Base-by-base conservation (phyloP, 1,139 yeast genomes). In the Hyphopichia pseudoburtonii region DNA sequence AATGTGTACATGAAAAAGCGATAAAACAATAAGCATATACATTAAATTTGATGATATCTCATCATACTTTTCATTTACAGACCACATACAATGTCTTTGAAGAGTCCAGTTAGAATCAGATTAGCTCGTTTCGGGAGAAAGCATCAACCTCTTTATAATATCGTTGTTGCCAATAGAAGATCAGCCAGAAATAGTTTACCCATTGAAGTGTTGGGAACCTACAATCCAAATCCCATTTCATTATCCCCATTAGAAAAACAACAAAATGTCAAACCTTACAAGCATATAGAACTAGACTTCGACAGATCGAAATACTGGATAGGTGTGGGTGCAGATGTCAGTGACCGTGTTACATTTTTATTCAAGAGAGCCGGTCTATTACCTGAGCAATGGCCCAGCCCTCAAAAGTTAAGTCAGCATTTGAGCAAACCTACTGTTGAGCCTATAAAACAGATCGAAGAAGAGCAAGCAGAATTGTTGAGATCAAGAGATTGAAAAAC, bases 291-390 rank as follows among this genome's bases (percentile, higher is more conserved):
- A 48, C 69, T 92, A 33, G 97, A 92, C 58, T 88, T 92, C 56
- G 81, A 82, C 47, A 79, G 97, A 49, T 80, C 96, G n/a, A 88
- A 88, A 61, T 94, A 92, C 64, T 92, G 99, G 99, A 68, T 92
- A 32, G 96, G 97, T 54, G 96, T 88, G 12, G 99, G 99, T n/a
- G 98, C 97, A 1, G 95, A 86, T 57, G 95, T 96, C 4, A 82
- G 94, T 24, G 90, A 86, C 31, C 72, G 94, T 4, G 95, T 90
- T 10, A 76, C 81, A 4, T 80, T 80, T 50, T 66, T 92, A 43
- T 78, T 92, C 58, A 83, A 82, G 54, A 87, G 86, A 60, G 88
- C 88, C 3, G 88, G 89, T 4, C 67, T 84, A 36, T 73, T 90
- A 51, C 86, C 87, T 21, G 82, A 78, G 38, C 76, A 74, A 45